A percentile compares a stretch with the other conserved stretches of the same genome.
These are phyloP conservation scores for Silene vulgaris DNA, from an alignment of 179 eudicot species.

Conservation along the genomic window DNA sequence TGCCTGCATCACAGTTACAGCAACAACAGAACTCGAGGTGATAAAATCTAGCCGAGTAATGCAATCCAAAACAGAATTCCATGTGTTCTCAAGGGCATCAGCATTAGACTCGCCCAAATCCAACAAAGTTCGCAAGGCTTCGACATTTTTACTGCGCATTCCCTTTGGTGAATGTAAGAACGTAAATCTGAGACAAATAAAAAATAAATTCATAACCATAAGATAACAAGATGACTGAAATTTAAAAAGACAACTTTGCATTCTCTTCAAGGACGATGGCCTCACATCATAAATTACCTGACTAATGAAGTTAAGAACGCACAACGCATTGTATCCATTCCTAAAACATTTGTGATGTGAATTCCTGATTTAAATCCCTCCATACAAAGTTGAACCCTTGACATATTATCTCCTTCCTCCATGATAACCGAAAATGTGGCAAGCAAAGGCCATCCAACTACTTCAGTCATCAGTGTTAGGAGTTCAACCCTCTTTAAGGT, in stretches of 20 bases:
- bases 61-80: constrained; percentile 93
- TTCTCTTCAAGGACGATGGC: constrained; percentile 5
- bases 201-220: neutral
- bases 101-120: constrained; percentile 67
- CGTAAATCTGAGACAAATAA: constrained; percentile 54
- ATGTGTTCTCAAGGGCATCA: constrained; percentile 81
- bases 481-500: constrained; percentile 77
- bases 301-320: constrained; percentile 84
- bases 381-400: constrained; percentile 82
- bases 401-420: constrained; percentile 94
- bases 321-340: constrained; percentile 99
- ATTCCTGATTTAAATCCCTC: constrained; percentile 95
- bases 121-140: constrained; percentile 79
- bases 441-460: constrained; percentile 95
- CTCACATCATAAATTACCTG: constrained; percentile 44
- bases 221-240: neutral
- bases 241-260: neutral
- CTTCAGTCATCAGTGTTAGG: constrained; percentile 91
- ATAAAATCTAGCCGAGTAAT: constrained; percentile 85
- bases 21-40: constrained; percentile 63
- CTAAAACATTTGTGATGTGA: constrained; percentile 81
- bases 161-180: constrained; percentile 98
- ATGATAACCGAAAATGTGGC: constrained; percentile 92
- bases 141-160: constrained; percentile 95
- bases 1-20: constrained; percentile 85